A percentile compares a stretch with the other conserved stretches of the same genome.
Evolutionary conservation across 2,329 filamentous ascomycete genomes (phyloP).

Genomic region (Cadophora luteo-olivacea): DNA sequence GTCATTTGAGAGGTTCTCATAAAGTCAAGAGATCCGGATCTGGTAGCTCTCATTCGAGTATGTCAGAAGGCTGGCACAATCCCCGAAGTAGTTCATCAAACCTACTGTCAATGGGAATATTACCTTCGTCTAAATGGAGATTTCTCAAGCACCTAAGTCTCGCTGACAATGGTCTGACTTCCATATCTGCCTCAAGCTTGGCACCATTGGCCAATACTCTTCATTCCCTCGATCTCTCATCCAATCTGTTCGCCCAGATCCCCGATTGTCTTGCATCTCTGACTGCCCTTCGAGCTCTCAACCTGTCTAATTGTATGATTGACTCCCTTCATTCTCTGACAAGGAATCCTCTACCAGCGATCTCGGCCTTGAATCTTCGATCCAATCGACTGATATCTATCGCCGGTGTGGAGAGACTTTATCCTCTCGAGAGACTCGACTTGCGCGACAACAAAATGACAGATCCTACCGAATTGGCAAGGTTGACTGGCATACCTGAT

Average conservation of each 20-base stretch:
- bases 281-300: slow-evolving; percentile 87
- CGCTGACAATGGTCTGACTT: slow-evolving; percentile 88
- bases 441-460: slow-evolving; percentile 87
- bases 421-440: slow-evolving; percentile 88
- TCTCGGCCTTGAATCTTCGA: slow-evolving; percentile 89
- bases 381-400: slow-evolving; percentile 87
- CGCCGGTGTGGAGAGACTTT: slow-evolving; percentile 86
- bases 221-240: slow-evolving; percentile 90
- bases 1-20: slow-evolving; percentile 68
- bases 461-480: slow-evolving; percentile 90
- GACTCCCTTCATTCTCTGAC: slow-evolving; percentile 88
- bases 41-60: slow-evolving; percentile 86
- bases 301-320: slow-evolving; percentile 98
- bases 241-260: slow-evolving; percentile 92
- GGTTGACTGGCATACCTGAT: slow-evolving; percentile 88
- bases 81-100: slow-evolving; percentile 80
- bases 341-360: slow-evolving; percentile 86
- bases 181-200: slow-evolving; percentile 77
- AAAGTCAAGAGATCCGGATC: slow-evolving; percentile 88
- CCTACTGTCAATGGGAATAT: slow-evolving; percentile 70
- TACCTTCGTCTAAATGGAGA: slow-evolving; percentile 91
- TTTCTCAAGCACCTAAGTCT: slow-evolving; percentile 92
- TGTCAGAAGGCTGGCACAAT: slow-evolving; percentile 67
- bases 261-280: slow-evolving; percentile 88
- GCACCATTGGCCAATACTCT: slow-evolving; percentile 85